Evolutionary conservation across 805 yeast genomes (phyloP).

Genomic region (Candida pseudoglaebosa): DNA sequence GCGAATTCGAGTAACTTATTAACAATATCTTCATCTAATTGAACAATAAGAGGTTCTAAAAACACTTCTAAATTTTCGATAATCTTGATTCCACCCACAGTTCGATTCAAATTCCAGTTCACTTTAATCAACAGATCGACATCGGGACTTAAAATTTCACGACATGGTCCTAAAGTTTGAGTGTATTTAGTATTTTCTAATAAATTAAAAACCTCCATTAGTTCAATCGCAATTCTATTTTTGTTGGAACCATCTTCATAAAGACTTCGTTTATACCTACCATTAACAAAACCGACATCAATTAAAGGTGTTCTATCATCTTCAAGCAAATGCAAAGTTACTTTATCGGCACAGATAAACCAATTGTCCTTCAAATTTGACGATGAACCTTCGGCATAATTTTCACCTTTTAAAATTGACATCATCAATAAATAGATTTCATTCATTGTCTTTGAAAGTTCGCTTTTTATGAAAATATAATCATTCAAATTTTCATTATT

Average conservation of each 20-base stretch:
- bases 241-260: conserved; percentile 40
- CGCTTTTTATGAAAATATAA: conserved; percentile 30
- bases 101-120: conserved; percentile 40
- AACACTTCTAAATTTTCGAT: conserved; percentile 35
- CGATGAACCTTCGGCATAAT: conserved; percentile 13
- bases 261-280: conserved; percentile 27
- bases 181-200: conserved; percentile 29
- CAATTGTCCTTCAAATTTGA: conserved; percentile 26
- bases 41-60: conserved; percentile 35
- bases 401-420: conserved; percentile 34
- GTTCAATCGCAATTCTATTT: conserved; percentile 31
- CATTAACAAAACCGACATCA: conserved; percentile 33
- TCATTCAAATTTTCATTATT: conserved; percentile 48
- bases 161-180: conserved; percentile 24
- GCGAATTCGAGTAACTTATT: conserved; percentile 33
- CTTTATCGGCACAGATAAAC: conserved; percentile 36
- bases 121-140: conserved; percentile 23
- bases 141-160: conserved; percentile 4
- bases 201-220: conserved; percentile 36
- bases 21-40: conserved; percentile 38
- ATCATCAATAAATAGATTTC: conserved; percentile 35
- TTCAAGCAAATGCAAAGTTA: conserved; percentile 37
- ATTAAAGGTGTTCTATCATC: conserved; percentile 38
- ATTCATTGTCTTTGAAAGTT: conserved; percentile 28
- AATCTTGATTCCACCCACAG: conserved; percentile 40